Evolutionary conservation across 306 rosid genomes (phyloP), one percentile per base, ranked within the genome.

Genomic region (Citrullus mucosospermus): DNA sequence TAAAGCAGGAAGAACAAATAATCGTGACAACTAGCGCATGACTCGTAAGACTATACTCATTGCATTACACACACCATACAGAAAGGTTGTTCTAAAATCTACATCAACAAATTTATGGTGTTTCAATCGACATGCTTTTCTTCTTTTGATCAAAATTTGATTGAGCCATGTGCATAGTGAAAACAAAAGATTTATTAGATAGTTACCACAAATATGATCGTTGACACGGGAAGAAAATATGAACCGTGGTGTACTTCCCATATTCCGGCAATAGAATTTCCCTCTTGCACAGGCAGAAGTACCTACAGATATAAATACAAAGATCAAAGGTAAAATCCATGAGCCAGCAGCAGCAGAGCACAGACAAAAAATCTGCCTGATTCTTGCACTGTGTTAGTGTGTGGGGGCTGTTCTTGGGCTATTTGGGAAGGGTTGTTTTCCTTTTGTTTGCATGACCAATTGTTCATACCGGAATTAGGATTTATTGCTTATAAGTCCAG

Each of bases 251-350:
- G 65, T 92, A 86, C 96, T 94, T 80, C 98, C 98, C 39, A 88
- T 78, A 78, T 94, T 94, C 77, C 83, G 83, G 84, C 96, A 92
- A 69, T 89, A 92, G 82, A 94, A 94, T 78, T 87, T 92, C 20
- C 91, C 93, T 2, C 85, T 79, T 1, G 90, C 86, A 78, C 97
- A 94, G 79, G 98, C 97, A 25, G 97, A 89, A 83, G 98, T 94
- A 75, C 98, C 98, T 94, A 91, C 75, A 82, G 61, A 78, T 43
- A 70, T 30, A 70, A 46, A 78, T 57, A 28, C 34, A 46, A 46
- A 22, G 41, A 46, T 46, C 39, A 50, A 72, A 81, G 71, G 36
- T 66, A 15, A 78, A 83, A 70, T 60, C 57, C 66, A 17, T 70
- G 66, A 34, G 83, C 63, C 75, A 70, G 22, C 36, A 54, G 65